Conservation (phyloP, 176 grass and related monocot genomes). For the Carex pumila region DNA sequence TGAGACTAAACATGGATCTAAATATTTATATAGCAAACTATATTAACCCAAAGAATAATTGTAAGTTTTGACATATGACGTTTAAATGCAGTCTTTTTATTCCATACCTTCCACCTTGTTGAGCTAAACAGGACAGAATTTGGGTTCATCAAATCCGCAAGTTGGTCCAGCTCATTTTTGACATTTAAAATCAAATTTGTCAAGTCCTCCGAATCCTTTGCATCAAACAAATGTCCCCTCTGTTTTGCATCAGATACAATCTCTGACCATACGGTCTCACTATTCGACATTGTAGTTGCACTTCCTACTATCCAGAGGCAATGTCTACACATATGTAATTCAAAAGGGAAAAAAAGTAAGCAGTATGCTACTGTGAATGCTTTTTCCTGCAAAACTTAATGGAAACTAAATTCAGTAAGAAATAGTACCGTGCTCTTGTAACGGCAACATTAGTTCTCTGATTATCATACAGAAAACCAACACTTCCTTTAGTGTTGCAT, state of each 20-base stretch:
- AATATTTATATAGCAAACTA: not conserved
- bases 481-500: constrained; percentile 36
- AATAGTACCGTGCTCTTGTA: constrained; percentile 72
- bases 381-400: not conserved
- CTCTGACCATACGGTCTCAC: constrained; percentile 54
- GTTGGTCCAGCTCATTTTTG: constrained; percentile 61
- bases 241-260: constrained; percentile 41
- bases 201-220: constrained; percentile 31
- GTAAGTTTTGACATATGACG: not conserved
- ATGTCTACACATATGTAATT: constrained; percentile 43
- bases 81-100: not conserved
- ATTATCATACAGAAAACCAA: constrained; percentile 59
- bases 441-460: constrained; percentile 75
- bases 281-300: constrained; percentile 35
- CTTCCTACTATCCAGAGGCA: constrained; percentile 81
- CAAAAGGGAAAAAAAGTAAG: not conserved
- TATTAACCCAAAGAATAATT: not conserved
- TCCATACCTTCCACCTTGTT: constrained; percentile 75
- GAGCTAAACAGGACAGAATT: constrained; percentile 51
- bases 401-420: not conserved
- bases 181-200: constrained; percentile 47
- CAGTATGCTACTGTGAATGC: not conserved
- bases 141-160: constrained; percentile 63
- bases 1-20: not conserved
- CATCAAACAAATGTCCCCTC: constrained; percentile 38